Conservation (phyloP, 2,329 filamentous ascomycete species). For the Trichoderma breve region DNA sequence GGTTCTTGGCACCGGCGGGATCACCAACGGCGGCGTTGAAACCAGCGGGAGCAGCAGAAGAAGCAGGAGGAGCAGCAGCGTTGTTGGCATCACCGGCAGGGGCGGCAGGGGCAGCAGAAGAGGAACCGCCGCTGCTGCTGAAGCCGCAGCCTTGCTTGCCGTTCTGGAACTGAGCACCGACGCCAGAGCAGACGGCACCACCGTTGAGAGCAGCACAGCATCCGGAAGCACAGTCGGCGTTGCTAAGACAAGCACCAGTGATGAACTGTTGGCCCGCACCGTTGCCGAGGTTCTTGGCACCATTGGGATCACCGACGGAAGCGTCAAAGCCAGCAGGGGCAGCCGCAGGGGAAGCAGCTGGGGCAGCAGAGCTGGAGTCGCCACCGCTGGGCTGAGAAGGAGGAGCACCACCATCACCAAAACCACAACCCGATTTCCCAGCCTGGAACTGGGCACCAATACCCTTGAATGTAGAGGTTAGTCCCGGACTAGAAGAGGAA, state of each 20-base stretch:
- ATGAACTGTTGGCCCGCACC: conserved; percentile 31
- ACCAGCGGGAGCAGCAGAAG: conserved; percentile 21
- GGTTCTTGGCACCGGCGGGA: conserved; percentile 26
- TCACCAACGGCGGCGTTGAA: conserved; percentile 23
- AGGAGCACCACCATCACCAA: conserved; percentile 24
- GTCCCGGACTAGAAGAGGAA: not conserved
- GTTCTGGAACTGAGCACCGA: conserved; percentile 32
- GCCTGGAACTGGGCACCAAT: conserved; percentile 31
- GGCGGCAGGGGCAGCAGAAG: not conserved
- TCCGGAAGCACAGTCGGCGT: conserved; percentile 31
- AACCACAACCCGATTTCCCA: conserved; percentile 33
- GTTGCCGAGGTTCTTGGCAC: conserved; percentile 28
- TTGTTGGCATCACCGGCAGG: not conserved
- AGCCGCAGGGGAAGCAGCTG: conserved; percentile 17
- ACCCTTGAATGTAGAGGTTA: conserved; percentile 16
- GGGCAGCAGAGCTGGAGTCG: conserved; percentile 20
- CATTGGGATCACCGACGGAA: conserved; percentile 24
- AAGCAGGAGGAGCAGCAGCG: not conserved
- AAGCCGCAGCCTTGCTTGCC: conserved; percentile 37
- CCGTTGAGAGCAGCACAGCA: conserved; percentile 30
- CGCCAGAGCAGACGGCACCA: conserved; percentile 19
- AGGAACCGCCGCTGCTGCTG: not conserved
- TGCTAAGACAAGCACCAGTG: conserved; percentile 27
- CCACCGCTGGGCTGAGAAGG: not conserved
- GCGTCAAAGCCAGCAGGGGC: conserved; percentile 14